These are phyloP conservation scores for Scleroderma bovista DNA, from an alignment of 768 basidiomycete species.

Conservation along the genomic window DNA sequence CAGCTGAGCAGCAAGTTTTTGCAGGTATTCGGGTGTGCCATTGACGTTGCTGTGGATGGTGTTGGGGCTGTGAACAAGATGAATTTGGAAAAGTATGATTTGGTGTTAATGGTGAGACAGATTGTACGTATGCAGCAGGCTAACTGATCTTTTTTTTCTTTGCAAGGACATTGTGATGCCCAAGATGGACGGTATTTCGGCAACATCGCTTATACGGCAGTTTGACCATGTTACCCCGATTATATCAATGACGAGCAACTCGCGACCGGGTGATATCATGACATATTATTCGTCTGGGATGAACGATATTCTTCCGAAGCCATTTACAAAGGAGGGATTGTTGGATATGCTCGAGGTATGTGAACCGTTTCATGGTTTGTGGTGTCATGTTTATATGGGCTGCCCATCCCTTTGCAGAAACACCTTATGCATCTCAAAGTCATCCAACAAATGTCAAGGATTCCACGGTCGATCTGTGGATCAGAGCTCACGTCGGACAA, in stretches of 20 bases:
- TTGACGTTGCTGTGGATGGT: slow-evolving; percentile 92
- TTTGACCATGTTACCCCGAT: slow-evolving; percentile 96
- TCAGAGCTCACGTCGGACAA: slow-evolving; percentile 50
- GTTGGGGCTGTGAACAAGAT: slow-evolving; percentile 91
- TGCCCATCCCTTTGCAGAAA: slow-evolving; percentile 55
- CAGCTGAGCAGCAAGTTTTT: slow-evolving; percentile 88
- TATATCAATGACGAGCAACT: slow-evolving; percentile 97
- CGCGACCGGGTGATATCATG: slow-evolving; percentile 89
- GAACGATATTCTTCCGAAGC: slow-evolving; percentile 96
- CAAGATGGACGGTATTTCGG: slow-evolving; percentile 80
- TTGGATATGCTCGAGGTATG: slow-evolving; percentile 86
- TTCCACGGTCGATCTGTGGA: slow-evolving; percentile 63
- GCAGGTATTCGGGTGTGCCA: slow-evolving; percentile 92
- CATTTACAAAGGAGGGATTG: slow-evolving; percentile 92
- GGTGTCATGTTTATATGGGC: background rate
- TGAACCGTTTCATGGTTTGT: background rate
- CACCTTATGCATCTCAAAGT: slow-evolving; percentile 84
- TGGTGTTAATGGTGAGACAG: slow-evolving; percentile 83
- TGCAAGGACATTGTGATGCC: slow-evolving; percentile 94
- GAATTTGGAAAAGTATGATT: slow-evolving; percentile 93
- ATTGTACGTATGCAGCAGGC: background rate
- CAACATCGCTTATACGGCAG: slow-evolving; percentile 89
- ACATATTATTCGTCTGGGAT: slow-evolving; percentile 72
- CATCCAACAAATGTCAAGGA: slow-evolving; percentile 68
- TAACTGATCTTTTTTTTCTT: too few species aligned